A percentile compares a stretch with the other conserved stretches of the same genome.
phyloP scores from a whole-genome alignment of 352 stramenopile genomes.

The Phytophthora citrophthora region DNA sequence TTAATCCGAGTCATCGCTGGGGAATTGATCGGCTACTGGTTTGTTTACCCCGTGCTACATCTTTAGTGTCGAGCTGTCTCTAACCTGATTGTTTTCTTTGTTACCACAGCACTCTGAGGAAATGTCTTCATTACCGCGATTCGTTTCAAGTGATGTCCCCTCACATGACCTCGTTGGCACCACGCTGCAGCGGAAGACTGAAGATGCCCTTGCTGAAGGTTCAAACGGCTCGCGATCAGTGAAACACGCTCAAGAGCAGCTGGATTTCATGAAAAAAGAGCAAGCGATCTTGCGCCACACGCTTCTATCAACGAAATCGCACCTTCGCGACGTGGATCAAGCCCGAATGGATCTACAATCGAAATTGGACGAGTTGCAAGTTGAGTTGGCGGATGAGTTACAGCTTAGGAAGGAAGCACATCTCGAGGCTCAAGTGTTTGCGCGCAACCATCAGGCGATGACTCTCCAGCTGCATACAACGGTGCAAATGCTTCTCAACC shows the following conservation, averaged over 20 bases:
- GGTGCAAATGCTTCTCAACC: conserved; percentile 75
- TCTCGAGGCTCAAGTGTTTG: conserved; percentile 59
- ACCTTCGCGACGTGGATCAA: conserved; percentile 59
- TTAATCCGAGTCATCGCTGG: conserved; percentile 60
- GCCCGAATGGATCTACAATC: conserved; percentile 26
- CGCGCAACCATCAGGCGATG: conserved; percentile 75
- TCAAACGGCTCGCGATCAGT: conserved; percentile 36
- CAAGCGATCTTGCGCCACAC: conserved; percentile 50
- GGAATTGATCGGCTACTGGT: conserved; percentile 54
- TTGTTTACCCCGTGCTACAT: conserved; percentile 8
- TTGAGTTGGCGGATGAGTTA: conserved; percentile 41
- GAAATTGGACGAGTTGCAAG: conserved; percentile 39
- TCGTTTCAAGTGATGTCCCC: conserved; percentile 13
- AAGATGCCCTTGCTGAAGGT: conserved; percentile 39
- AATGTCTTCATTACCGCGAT: background rate
- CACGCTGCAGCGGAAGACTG: conserved; percentile 30
- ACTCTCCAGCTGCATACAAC: conserved; percentile 75
- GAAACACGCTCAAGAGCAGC: conserved; percentile 65
- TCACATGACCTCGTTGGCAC: conserved; percentile 27
- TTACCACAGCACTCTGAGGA: conserved; percentile 14
- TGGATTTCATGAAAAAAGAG: conserved; percentile 71
- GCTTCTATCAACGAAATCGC: conserved; percentile 57
- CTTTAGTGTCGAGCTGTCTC: background rate
- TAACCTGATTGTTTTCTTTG: conserved; percentile 1
- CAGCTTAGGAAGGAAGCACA: conserved; percentile 66